A percentile compares a stretch with the other conserved stretches of the same genome.
phyloP scores from a whole-genome alignment of 345 rosid genomes.

The Odontarrhena argentea region DNA sequence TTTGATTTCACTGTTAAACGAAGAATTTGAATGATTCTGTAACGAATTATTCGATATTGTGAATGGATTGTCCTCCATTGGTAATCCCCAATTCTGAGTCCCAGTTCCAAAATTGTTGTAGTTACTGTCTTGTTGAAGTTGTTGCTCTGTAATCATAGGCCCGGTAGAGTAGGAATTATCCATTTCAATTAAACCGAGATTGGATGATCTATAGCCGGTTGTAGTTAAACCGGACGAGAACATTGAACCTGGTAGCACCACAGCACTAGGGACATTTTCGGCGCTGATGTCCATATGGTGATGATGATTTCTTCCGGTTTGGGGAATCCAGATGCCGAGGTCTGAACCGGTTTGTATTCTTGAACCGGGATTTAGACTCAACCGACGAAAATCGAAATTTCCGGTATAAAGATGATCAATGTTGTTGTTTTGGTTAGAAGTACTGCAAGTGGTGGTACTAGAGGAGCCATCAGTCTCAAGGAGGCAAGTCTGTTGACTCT shows the following conservation, averaged over 20 bases:
- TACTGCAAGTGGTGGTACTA: conserved; percentile 46
- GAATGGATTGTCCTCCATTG: conserved; percentile 42
- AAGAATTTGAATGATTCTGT: conserved; percentile 60
- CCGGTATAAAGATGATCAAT: conserved; percentile 39
- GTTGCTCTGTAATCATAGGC: conserved; percentile 49
- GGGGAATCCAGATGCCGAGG: conserved; percentile 44
- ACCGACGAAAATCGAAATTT: conserved; percentile 39
- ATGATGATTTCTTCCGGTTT: conserved; percentile 41
- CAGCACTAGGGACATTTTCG: conserved; percentile 44
- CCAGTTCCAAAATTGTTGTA: conserved; percentile 58
- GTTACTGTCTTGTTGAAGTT: conserved; percentile 46
- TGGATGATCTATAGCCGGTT: conserved; percentile 47
- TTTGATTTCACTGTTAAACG: conserved; percentile 64
- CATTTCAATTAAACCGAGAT: conserved; percentile 40
- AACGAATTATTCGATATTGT: conserved; percentile 42
- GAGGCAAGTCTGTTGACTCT: conserved; percentile 41
- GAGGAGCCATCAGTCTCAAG: conserved; percentile 49
- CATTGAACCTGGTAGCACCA: conserved; percentile 44
- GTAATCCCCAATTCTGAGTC: conserved; percentile 63
- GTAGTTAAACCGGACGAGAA: conserved; percentile 37
- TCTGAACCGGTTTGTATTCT: conserved; percentile 30
- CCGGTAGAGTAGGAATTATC: conserved; percentile 41
- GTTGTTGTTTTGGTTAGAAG: conserved; percentile 35
- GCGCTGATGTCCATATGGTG: conserved; percentile 32
- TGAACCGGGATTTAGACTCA: conserved; percentile 39